Evolutionary conservation across 1,284 basidiomycete genomes (phyloP), one percentile per base, ranked within the genome.

Genomic region (Peniophora sp.): DNA sequence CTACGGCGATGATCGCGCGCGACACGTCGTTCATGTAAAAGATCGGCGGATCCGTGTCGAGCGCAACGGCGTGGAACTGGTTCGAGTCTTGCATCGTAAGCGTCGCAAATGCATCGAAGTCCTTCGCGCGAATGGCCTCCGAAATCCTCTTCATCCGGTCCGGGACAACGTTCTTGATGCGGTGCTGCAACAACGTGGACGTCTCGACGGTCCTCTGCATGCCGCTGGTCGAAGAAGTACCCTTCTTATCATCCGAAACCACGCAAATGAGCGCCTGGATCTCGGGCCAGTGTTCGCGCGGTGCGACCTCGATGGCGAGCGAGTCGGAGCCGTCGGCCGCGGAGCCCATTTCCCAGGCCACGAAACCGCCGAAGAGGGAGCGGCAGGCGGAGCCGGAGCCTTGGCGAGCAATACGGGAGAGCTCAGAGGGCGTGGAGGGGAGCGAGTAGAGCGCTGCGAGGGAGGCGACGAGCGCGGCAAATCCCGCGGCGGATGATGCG

Each of bases 11-110:
- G 69, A 97, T 90, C 24, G 88, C 69, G 24, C 88, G 79, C 56
- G 85, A 90, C 58, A 95, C 91, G 68, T 99, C 96, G 75, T 98
- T 99, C 82, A 99, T 87, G 76, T 99, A 99, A 69, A 99, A 98
- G 70, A 99, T 99, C 45, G 96, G 97, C 1, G 96, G 97, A 46
- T 87, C 79, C 0, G 96, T 99, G 72, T 99, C 97, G 58, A 99
- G 85, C 54, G 90, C 92, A 59, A 97, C 92, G 22, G 96, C 95
- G 67, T 99, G 96, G 82, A 99, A 99, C 71, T 92, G 88, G 73
- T 97, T 99, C 54, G 92, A 96, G 69, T 99, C 96, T 53, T 81
- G 83, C 92, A 98, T 99, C 27, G 96, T 99, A 66, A 97, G 82
- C 49, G 73, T 72, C 2, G 94, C 95, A 60, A 99, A 99, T 0